Percentiles rank a stretch among this genome's conserved stretches.
Conservation (phyloP, 208 protist species). For the Acanthamoeba divionensis region DNA sequence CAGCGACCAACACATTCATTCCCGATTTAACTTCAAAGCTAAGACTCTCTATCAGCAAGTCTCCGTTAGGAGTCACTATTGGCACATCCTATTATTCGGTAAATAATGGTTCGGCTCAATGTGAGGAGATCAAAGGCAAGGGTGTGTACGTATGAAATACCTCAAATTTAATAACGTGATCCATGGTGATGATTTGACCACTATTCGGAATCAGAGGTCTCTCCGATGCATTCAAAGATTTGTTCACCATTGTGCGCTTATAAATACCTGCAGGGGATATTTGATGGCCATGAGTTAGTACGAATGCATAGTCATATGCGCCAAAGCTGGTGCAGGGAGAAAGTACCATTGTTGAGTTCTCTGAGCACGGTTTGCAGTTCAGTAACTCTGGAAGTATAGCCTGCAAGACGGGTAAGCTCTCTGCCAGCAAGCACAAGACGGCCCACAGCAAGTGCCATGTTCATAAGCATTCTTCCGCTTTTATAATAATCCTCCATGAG, state of each 20-base stretch:
- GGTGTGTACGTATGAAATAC: not conserved
- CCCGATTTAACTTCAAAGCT: slow-evolving; percentile 67
- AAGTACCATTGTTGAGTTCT: slow-evolving; percentile 61
- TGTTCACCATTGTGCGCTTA: slow-evolving; percentile 35
- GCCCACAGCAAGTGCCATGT: slow-evolving; percentile 69
- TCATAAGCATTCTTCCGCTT: slow-evolving; percentile 71
- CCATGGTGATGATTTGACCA: slow-evolving; percentile 24
- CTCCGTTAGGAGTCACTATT: slow-evolving; percentile 71
- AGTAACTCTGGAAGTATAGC: slow-evolving; percentile 72
- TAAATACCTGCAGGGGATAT: not conserved
- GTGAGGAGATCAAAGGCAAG: not conserved
- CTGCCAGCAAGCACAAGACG: slow-evolving; percentile 73
- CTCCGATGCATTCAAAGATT: not conserved
- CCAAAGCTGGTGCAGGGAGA: slow-evolving; percentile 15
- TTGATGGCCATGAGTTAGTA: not conserved
- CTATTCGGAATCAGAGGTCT: slow-evolving; percentile 45
- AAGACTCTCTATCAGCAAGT: slow-evolving; percentile 54
- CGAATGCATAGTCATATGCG: not conserved
- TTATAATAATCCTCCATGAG: slow-evolving; percentile 70
- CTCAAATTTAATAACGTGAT: slow-evolving; percentile 63
- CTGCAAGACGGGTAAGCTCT: slow-evolving; percentile 65
- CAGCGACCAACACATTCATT: slow-evolving; percentile 70
- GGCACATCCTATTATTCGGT: slow-evolving; percentile 50
- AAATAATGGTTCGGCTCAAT: not conserved
- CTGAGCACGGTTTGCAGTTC: slow-evolving; percentile 70